A percentile compares a stretch with the other conserved stretches of the same genome.
Conservation (phyloP, 441 rosid species). For the Corymbia calophylla region DNA sequence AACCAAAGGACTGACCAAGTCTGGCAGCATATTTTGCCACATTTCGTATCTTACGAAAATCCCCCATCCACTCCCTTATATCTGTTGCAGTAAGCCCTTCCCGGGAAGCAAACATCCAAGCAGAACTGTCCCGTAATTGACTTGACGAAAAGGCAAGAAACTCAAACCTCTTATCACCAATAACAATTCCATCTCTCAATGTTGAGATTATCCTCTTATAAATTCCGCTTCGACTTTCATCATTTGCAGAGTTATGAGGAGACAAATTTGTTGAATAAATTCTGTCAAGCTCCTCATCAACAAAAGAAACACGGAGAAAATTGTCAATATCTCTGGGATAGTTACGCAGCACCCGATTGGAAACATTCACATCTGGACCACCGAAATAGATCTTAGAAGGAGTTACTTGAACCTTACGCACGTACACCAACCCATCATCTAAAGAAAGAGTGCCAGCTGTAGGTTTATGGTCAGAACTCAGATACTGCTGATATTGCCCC, state of each 20-base stretch:
- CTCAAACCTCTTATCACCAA: constrained; percentile 57
- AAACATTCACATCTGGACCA: constrained; percentile 73
- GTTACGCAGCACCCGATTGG: constrained; percentile 58
- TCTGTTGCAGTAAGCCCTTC: constrained; percentile 33
- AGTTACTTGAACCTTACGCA: constrained; percentile 54
- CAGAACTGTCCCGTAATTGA: constrained; percentile 52
- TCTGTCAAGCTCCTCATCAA: constrained; percentile 52
- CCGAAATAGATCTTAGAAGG: constrained; percentile 53
- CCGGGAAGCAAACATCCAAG: constrained; percentile 71
- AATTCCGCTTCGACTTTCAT: constrained; percentile 21
- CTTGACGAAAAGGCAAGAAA: constrained; percentile 65
- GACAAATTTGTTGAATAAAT: constrained; percentile 28
- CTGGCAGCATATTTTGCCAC: constrained; percentile 79
- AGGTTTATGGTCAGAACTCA: neutral
- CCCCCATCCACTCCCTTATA: constrained; percentile 60
- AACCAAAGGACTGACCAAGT: constrained; percentile 69
- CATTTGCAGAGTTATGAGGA: constrained; percentile 20
- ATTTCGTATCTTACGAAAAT: constrained; percentile 40
- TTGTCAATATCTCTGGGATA: constrained; percentile 29
- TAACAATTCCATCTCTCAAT: constrained; percentile 40
- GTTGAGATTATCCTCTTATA: constrained; percentile 39
- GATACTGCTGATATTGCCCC: constrained; percentile 26
- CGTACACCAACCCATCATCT: constrained; percentile 58
- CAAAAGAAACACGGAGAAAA: constrained; percentile 61
- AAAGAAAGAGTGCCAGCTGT: constrained; percentile 31